Evolutionary conservation across 1,284 basidiomycete species (phyloP), one percentile per base, ranked within the genome.

Genomic region (Trametes hirsuta): DNA sequence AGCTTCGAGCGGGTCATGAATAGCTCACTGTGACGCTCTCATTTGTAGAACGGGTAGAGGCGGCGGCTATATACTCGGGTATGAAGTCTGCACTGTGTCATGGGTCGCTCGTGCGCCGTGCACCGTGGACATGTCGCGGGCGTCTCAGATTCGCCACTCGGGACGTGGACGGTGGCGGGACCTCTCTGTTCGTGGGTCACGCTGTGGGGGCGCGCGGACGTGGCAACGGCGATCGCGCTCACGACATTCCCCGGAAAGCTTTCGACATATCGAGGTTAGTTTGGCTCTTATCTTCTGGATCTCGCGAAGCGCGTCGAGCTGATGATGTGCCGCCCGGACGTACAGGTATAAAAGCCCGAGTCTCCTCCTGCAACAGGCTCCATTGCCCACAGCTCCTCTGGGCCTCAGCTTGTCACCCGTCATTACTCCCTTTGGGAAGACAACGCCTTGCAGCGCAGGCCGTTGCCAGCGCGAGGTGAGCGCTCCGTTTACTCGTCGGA

Each of bases 211-310:
- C 41, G 50, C 50, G 41, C 41, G 41, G 14, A 37, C 40, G 22
- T 52, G 50, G 41, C 40, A 44, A 52, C 42, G 24, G 44, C 51
- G 24, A 46, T 46, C 42, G 51, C 51, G 51, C 51, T 30, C 41
- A 42, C 42, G 35, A 42, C 21, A 12, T n/a, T 9, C 11, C 25
- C 14, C 18, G 59, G 59, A 36, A 24, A n/a, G 25, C 41, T 54
- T 54, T 62, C 46, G 60, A 62, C 60, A 58, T 51, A 58, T 57
- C 41, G 35, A 57, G 59, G 30, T 18, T 58, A 62, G 60, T 25
- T 14, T 10, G 22, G 22, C 21, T 39, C 55, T 62, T 58, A 58
- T 62, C 55, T 25, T 12, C 47, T 44, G 21, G 47, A 53, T 56
- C 59, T 53, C 39, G 25, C 40, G 46, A 36, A 39, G 47, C 49